Conservation (phyloP, 441 rosid species). For the Corymbia calophylla region DNA sequence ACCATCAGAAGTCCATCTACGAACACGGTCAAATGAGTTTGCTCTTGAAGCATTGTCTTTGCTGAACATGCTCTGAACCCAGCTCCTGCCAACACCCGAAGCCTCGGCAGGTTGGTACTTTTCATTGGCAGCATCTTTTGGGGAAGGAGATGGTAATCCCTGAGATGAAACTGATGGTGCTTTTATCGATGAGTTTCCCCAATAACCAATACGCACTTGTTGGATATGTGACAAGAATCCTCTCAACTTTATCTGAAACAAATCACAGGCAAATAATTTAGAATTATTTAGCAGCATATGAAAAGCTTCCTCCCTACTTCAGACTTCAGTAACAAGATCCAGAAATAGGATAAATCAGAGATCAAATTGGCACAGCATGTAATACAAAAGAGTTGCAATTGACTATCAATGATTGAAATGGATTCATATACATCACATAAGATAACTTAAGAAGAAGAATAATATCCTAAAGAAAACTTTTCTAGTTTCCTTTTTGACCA, state of each 20-base stretch:
- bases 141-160: slow-evolving; percentile 82
- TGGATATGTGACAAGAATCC: slow-evolving; percentile 92
- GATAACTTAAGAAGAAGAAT: not conserved
- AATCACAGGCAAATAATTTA: not conserved
- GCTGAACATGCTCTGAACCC: slow-evolving; percentile 99
- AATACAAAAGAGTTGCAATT: not conserved
- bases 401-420: not conserved
- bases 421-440: not conserved
- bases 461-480: not conserved
- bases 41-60: slow-evolving; percentile 76
- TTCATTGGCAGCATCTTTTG: slow-evolving; percentile 68
- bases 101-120: slow-evolving; percentile 92
- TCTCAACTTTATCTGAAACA: slow-evolving; percentile 85
- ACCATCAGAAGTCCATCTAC: slow-evolving; percentile 75
- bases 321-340: not conserved
- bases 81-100: slow-evolving; percentile 91
- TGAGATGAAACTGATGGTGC: slow-evolving; percentile 47
- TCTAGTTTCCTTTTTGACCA: not conserved
- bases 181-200: slow-evolving; percentile 85
- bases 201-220: slow-evolving; percentile 86
- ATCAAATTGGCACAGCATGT: not conserved
- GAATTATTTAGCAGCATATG: not conserved
- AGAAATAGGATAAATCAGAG: not conserved
- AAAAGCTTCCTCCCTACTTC: not conserved
- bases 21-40: slow-evolving; percentile 73